These are phyloP conservation scores for Candida pseudoglaebosa DNA, from an alignment of 805 yeast genomes.

Conservation along the genomic window DNA sequence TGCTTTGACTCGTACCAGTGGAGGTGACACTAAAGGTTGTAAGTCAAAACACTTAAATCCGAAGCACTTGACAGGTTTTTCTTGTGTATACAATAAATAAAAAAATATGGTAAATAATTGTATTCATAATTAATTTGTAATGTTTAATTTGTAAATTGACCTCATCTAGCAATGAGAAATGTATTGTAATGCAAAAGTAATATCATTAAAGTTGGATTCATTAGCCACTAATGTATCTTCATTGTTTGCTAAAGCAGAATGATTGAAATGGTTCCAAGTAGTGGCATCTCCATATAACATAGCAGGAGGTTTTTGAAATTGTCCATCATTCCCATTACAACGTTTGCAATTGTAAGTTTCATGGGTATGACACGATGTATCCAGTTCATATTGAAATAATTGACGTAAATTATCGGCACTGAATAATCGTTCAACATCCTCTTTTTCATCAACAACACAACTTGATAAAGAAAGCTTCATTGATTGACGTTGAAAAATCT, in stretches of 20 bases:
- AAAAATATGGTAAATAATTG: too few species aligned
- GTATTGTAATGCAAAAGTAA: slow-evolving; percentile 88
- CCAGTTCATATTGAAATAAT: slow-evolving; percentile 64
- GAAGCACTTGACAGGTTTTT: not conserved
- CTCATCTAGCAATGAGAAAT: slow-evolving; percentile 65
- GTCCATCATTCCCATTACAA: slow-evolving; percentile 49
- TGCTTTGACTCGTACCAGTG: not conserved
- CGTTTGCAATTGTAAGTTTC: slow-evolving; percentile 86
- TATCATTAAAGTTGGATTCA: slow-evolving; percentile 64
- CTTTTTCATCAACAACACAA: slow-evolving; percentile 95
- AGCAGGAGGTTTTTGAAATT: slow-evolving; percentile 63
- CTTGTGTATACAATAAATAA: not conserved
- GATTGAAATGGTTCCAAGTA: slow-evolving; percentile 90
- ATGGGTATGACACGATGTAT: slow-evolving; percentile 84
- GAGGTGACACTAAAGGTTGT: not conserved
- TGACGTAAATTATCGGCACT: slow-evolving; percentile 76
- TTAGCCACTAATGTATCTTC: slow-evolving; percentile 76
- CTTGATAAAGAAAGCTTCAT: slow-evolving; percentile 91
- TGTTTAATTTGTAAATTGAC: too few species aligned
- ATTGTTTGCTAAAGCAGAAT: slow-evolving; percentile 53
- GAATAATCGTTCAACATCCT: slow-evolving; percentile 89
- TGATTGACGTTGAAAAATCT: slow-evolving; percentile 91
- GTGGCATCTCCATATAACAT: slow-evolving; percentile 98
- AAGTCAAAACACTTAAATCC: not conserved
- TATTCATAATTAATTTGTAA: too few species aligned